phyloP scores from a whole-genome alignment of 495 filamentous ascomycete genomes.

The Amniculicola lignicola region DNA sequence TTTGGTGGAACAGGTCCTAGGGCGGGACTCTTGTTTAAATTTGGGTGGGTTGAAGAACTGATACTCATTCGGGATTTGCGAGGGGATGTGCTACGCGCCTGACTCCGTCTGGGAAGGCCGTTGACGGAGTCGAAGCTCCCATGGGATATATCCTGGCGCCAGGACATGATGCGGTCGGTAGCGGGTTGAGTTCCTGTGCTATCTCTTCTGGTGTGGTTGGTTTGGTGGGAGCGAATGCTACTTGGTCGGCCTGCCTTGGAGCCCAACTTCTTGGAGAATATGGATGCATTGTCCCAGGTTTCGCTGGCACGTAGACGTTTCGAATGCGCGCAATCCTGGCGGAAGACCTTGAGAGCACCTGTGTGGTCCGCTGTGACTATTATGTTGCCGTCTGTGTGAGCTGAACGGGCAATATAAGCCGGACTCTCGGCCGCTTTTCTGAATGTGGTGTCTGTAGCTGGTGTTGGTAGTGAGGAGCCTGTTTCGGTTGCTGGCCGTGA shows the following conservation, averaged over 20 bases:
- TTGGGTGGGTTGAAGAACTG: slow-evolving; percentile 8
- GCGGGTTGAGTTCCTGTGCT: slow-evolving; percentile 55
- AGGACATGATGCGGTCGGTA: slow-evolving; percentile 84
- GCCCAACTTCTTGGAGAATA: slow-evolving; percentile 69
- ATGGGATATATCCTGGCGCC: slow-evolving; percentile 76
- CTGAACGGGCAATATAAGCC: slow-evolving; percentile 67
- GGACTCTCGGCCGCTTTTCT: slow-evolving; percentile 58
- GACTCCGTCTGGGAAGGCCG: slow-evolving; percentile 31
- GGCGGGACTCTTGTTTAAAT: slow-evolving; percentile 18
- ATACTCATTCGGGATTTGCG: slow-evolving; percentile 47
- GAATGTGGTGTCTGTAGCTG: slow-evolving; percentile 46
- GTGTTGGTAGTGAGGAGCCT: slow-evolving; percentile 32
- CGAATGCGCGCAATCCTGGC: slow-evolving; percentile 81
- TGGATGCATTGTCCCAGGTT: slow-evolving; percentile 67
- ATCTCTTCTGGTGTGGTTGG: slow-evolving; percentile 57
- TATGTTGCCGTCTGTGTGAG: slow-evolving; percentile 82
- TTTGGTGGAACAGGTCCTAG: slow-evolving; percentile 33
- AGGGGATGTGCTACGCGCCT: slow-evolving; percentile 56
- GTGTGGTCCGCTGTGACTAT: slow-evolving; percentile 86
- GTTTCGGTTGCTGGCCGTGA: slow-evolving; percentile 38
- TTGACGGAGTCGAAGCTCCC: slow-evolving; percentile 51
- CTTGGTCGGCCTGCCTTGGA: slow-evolving; percentile 52
- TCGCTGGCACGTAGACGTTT: slow-evolving; percentile 58
- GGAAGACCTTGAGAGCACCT: slow-evolving; percentile 87
- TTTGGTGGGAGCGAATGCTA: slow-evolving; percentile 56